phyloP scores from a whole-genome alignment of 2,329 filamentous ascomycete species.

The Thielaviopsis cerberus region DNA sequence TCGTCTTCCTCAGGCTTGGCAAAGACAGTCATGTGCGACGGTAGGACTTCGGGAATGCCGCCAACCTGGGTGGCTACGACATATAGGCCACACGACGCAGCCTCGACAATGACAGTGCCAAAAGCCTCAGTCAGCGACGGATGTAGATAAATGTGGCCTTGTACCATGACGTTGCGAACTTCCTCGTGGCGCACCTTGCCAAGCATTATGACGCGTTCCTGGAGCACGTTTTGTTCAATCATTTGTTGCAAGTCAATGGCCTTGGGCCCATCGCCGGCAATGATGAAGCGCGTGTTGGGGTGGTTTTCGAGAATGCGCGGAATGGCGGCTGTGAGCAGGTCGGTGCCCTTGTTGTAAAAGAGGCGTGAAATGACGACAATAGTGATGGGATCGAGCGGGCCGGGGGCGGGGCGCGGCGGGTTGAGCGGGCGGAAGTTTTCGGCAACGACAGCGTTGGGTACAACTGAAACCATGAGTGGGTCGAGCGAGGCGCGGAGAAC shows the following conservation, averaged over 20 bases:
- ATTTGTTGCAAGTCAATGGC: constrained; percentile 97
- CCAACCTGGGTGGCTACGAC: constrained; percentile 94
- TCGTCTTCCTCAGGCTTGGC: constrained; percentile 95
- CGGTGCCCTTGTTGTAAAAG: constrained; percentile 97
- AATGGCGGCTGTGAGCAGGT: constrained; percentile 88
- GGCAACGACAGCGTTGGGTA: constrained; percentile 84
- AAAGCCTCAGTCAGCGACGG: constrained; percentile 92
- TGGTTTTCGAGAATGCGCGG: constrained; percentile 78
- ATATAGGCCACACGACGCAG: constrained; percentile 85
- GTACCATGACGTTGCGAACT: constrained; percentile 91
- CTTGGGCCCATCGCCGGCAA: constrained; percentile 87
- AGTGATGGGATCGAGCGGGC: constrained; percentile 72
- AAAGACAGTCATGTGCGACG: constrained; percentile 92
- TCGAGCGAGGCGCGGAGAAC: constrained; percentile 86
- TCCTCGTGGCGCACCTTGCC: constrained; percentile 89
- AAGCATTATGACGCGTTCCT: constrained; percentile 82
- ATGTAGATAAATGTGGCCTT: constrained; percentile 89
- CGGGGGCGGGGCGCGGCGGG: constrained; percentile 47
- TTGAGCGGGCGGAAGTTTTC: constrained; percentile 70
- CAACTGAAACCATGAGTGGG: constrained; percentile 91
- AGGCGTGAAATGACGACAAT: constrained; percentile 94
- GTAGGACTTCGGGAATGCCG: constrained; percentile 89
- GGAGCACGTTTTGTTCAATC: constrained; percentile 83
- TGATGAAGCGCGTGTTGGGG: constrained; percentile 88
- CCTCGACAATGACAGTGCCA: constrained; percentile 93